Base-by-base conservation (phyloP, 2,329 filamentous ascomycete species). In the Tolypocladium tropicale region DNA sequence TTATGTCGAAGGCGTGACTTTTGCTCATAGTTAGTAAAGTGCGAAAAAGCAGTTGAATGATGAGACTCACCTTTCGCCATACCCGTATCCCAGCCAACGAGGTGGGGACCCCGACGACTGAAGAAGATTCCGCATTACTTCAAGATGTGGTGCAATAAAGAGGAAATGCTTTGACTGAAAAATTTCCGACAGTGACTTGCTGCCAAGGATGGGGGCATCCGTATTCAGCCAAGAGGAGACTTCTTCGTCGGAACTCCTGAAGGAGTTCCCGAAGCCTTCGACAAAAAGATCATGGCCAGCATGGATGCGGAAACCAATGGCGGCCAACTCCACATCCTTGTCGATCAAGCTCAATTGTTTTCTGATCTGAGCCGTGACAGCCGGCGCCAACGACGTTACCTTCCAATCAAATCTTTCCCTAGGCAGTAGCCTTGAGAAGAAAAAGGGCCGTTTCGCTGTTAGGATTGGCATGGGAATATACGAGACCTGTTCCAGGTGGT, bases 291-390 rank as follows among this genome's bases (percentile, higher is more conserved):
- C 10, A 25, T 25, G 6, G 21, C 39, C 39, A 4, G 39, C 10
- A 43, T 43, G 21, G 6, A 43, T 23, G 2, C 14, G 2, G 21
- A 43, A 43, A 12, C 4, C 21, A 14, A 43, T 14, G 4, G 9
- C 0, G 1, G n/a, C n/a, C 3, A 43, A 11, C 21, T 25, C 4
- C 10, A 11, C 18, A 11, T 43, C 39, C 5, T 43, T 25, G 2
- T 23, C n/a, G 39, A 4, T 4, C 39, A 43, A 23, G 10, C 11
- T 21, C 21, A 43, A 21, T 21, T 14, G 9, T 4, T 21, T 25
- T 11, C 23, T 43, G 4, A 25, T 11, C 1, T 5, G n/a, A 5
- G 9, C n/a, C 3, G 3, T 23, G 1, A 1, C 14, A 2, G 11
- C 12, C 1, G 3, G 2, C 1, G 3, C 21, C 9, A 43, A 43